Base-by-base conservation (phyloP, 805 yeast genomes). In the Schwanniomyces polymorphus region DNA sequence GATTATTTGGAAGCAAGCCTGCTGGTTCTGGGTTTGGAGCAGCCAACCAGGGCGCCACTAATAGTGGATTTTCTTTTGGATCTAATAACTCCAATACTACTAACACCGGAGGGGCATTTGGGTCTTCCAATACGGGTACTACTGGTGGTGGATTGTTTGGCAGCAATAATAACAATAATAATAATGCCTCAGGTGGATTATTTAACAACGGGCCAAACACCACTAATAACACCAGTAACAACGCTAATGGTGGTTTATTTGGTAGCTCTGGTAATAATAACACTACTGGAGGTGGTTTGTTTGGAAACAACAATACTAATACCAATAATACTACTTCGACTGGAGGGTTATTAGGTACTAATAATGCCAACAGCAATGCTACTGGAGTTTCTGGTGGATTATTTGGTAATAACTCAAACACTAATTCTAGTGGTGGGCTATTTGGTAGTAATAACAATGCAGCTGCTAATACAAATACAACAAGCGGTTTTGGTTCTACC, bases 61-160 rank as follows among this genome's bases (percentile, higher is more conserved):
- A 38, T 26, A 27, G 42, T 28, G 46, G 46, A 12, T 37, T 37
- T 31, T 43, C 42, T 4, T 43, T 43, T 29, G 46, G 46, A n/a
- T 39, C 38, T 35, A n/a, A 34, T 34, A 14, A 18, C 16, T 14
- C 38, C n/a, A 34, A 34, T 16, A 28, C 23, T 25, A 27, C 42
- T 27, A 44, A 38, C 29, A 28, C 46, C 11, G 47, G 48, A 33
- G 55, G 57, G 5, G 34, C 45, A 9, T 52, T 50, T 44, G 58
- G 57, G 14, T 39, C 43, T 41, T 28, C 33, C 14, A 54, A 44
- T 21, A 27, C 21, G 18, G 27, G 48, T 27, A 27, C 49, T 8
- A 41, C 49, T 8, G 40, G 53, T 39, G 57, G 56, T 25, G 61
- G 63, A 1, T 42, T 60, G 7, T 61, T 61, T 49, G 64, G 64